These are phyloP conservation scores for Xylariaceae sp. DNA, from an alignment of 2,329 filamentous ascomycete genomes.

Conservation along the genomic window DNA sequence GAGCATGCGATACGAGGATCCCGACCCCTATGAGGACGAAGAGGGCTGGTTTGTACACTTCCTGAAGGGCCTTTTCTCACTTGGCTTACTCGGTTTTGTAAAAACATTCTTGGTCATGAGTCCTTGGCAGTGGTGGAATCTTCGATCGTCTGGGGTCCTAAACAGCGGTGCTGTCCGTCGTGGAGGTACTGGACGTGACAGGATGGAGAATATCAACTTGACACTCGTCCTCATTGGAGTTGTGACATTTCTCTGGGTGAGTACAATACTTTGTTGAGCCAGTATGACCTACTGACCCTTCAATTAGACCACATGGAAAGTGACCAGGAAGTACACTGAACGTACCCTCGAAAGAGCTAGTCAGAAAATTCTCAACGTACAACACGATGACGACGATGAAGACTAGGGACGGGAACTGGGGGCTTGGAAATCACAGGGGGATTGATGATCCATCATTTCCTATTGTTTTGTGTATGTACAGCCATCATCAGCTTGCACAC, in stretches of 20 bases:
- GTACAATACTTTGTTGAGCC: constrained; percentile 28
- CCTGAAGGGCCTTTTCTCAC: constrained; percentile 80
- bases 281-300: neutral
- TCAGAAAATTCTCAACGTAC: constrained; percentile 80
- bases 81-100: constrained; percentile 79
- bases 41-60: constrained; percentile 79
- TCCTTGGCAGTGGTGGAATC: constrained; percentile 72
- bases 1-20: constrained; percentile 35
- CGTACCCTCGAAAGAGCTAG: constrained; percentile 71
- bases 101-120: constrained; percentile 74
- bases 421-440: constrained; percentile 6
- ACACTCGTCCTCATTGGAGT: constrained; percentile 76
- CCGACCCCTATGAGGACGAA: constrained; percentile 43
- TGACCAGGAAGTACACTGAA: constrained; percentile 68
- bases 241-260: constrained; percentile 70
- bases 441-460: constrained; percentile 8
- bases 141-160: constrained; percentile 58
- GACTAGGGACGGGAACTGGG: constrained; percentile 11
- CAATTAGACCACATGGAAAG: constrained; percentile 71
- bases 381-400: constrained; percentile 37
- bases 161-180: constrained; percentile 48
- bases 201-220: constrained; percentile 76
- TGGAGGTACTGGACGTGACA: constrained; percentile 66
- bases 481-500: constrained; percentile 59
- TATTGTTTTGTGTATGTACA: neutral